Evolutionary conservation across 345 rosid genomes (phyloP).

Genomic region (Clausena lansium): DNA sequence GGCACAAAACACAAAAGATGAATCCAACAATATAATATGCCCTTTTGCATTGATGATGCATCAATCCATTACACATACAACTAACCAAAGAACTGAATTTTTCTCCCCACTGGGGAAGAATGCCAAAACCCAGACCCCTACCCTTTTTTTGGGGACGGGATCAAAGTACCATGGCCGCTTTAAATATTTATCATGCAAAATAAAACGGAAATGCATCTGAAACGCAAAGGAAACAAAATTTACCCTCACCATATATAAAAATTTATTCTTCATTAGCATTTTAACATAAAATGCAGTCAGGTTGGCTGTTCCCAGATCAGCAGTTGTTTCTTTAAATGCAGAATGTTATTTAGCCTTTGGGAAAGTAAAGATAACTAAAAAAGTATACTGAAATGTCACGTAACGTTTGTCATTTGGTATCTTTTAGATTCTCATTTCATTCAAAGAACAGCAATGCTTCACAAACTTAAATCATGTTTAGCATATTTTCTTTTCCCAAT

Average conservation of each 20-base stretch:
- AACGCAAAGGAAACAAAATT: too few relatives aligned
- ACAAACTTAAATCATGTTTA: background rate
- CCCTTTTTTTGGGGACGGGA: too few relatives aligned
- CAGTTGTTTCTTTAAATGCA: background rate
- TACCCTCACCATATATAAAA: background rate
- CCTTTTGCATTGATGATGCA: background rate
- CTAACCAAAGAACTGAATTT: background rate
- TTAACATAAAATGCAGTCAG: background rate
- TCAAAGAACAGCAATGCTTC: background rate
- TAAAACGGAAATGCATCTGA: background rate
- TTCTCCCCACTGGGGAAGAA: background rate
- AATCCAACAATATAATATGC: too few relatives aligned
- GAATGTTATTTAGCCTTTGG: background rate
- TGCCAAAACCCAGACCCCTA: too few relatives aligned
- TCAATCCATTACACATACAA: background rate
- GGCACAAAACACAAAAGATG: background rate
- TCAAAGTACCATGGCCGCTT: background rate
- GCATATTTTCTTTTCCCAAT: background rate
- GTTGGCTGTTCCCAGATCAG: background rate
- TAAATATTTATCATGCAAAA: background rate
- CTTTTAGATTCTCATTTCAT: too few relatives aligned
- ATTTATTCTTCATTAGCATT: background rate
- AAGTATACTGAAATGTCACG: background rate
- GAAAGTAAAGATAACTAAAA: background rate
- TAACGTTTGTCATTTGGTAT: too few relatives aligned